phyloP scores from a whole-genome alignment of 1,284 basidiomycete genomes.

The Ganoderma meredithae region DNA sequence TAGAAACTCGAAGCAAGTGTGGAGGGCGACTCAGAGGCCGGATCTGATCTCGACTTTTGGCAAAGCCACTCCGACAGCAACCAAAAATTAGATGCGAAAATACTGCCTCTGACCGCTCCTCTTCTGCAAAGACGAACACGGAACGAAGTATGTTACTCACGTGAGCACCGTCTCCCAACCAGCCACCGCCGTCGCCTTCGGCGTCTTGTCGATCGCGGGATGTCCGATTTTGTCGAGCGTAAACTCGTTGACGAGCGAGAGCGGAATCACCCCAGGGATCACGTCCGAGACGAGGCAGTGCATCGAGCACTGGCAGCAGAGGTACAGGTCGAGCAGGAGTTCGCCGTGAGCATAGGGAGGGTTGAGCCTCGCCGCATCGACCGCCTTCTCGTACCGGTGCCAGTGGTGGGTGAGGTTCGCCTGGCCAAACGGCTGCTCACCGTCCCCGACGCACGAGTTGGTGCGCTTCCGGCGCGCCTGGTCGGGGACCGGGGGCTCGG shows the following conservation, averaged over 20 bases:
- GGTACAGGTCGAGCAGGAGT: slow-evolving; percentile 76
- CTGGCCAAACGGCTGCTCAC: slow-evolving; percentile 52
- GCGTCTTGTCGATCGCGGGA: slow-evolving; percentile 49
- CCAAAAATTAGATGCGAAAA: too few species aligned
- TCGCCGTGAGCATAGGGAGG: slow-evolving; percentile 67
- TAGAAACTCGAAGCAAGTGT: too few species aligned
- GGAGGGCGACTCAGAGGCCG: too few species aligned
- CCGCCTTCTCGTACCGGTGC: slow-evolving; percentile 71
- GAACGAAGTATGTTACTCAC: slow-evolving; percentile 46
- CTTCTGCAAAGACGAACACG: background rate
- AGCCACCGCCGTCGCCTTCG: slow-evolving; percentile 58
- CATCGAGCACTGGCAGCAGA: slow-evolving; percentile 83
- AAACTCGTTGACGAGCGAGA: slow-evolving; percentile 55
- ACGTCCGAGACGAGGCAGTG: slow-evolving; percentile 73
- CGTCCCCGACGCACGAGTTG: slow-evolving; percentile 59
- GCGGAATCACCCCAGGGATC: slow-evolving; percentile 75
- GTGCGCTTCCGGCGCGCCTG: slow-evolving; percentile 56
- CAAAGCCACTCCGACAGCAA: too few species aligned
- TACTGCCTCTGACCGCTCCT: too few species aligned
- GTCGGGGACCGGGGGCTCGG: slow-evolving; percentile 59
- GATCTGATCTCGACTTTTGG: too few species aligned
- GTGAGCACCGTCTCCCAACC: slow-evolving; percentile 72
- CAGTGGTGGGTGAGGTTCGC: slow-evolving; percentile 81
- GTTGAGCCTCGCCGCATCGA: slow-evolving; percentile 68
- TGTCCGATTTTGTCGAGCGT: slow-evolving; percentile 48